A percentile compares a stretch with the other conserved stretches of the same genome.
Evolutionary conservation across 805 yeast genomes (phyloP).

Genomic region (Kodamaea sagamina): DNA sequence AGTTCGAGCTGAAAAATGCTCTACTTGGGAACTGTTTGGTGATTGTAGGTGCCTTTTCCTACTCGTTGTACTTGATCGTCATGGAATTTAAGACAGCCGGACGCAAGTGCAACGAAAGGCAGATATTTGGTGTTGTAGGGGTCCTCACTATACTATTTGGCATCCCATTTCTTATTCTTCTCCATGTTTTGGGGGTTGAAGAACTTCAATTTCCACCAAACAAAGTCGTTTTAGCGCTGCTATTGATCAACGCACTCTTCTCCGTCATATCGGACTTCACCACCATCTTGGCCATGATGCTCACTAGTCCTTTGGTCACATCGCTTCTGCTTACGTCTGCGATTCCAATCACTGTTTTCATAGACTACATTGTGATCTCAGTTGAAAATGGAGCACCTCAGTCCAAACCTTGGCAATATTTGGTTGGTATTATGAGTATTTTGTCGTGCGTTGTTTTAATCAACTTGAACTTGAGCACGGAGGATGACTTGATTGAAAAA

Average conservation of each 20-base stretch:
- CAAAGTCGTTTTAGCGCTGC: constrained; percentile 31
- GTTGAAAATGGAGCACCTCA: constrained; percentile 21
- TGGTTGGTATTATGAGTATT: constrained; percentile 50
- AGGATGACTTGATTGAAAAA: constrained; percentile 46
- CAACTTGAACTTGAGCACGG: constrained; percentile 44
- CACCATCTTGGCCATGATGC: constrained; percentile 51
- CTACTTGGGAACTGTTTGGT: constrained; percentile 49
- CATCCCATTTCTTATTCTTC: constrained; percentile 39
- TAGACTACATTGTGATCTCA: constrained; percentile 43
- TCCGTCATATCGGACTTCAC: constrained; percentile 52
- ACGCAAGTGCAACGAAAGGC: constrained; percentile 45
- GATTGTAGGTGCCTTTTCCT: constrained; percentile 47
- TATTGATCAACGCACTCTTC: constrained; percentile 45
- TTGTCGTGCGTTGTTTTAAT: constrained; percentile 49
- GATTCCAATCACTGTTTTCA: constrained; percentile 53
- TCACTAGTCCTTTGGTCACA: constrained; percentile 56
- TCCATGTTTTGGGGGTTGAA: constrained; percentile 42
- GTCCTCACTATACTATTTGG: constrained; percentile 41
- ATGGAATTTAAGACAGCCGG: constrained; percentile 33
- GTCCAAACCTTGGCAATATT: constrained; percentile 35
- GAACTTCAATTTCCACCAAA: constrained; percentile 44
- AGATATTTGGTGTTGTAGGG: constrained; percentile 51
- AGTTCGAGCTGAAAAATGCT: constrained; percentile 39
- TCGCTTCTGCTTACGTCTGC: constrained; percentile 53
- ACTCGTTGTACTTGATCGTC: constrained; percentile 46